These are phyloP conservation scores for Theobroma grandiflorum DNA, from an alignment of 441 rosid species.

Conservation along the genomic window DNA sequence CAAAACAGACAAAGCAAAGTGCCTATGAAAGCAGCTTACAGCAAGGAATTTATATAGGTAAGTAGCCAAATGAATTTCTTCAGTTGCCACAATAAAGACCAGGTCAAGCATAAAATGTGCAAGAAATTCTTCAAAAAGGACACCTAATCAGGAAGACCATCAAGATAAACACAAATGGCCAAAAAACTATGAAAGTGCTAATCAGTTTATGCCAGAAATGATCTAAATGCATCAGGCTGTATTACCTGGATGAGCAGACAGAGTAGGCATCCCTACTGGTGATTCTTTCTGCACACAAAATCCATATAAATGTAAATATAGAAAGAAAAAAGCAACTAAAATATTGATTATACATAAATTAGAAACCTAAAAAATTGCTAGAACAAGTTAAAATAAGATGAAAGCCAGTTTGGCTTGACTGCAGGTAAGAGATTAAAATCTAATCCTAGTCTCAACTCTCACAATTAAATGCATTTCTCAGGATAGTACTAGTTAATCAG, in stretches of 20 bases:
- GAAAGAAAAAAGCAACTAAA: neutral
- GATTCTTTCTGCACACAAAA: constrained; percentile 77
- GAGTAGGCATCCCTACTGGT: constrained; percentile 75
- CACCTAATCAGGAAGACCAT: neutral
- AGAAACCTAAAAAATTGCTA: neutral
- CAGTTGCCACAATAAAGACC: neutral
- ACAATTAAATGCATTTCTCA: neutral
- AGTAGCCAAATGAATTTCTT: neutral
- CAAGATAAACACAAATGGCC: neutral
- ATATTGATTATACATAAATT: neutral
- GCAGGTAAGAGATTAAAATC: constrained; percentile 11
- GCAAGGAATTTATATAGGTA: neutral
- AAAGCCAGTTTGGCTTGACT: neutral
- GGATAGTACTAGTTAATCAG: neutral
- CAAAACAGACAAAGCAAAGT: neutral
- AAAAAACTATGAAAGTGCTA: neutral
- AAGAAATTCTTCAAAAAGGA: neutral
- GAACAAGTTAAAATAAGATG: neutral
- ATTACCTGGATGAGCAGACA: constrained; percentile 98
- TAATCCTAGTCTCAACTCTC: neutral
- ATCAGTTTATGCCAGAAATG: neutral
- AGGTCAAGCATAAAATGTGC: neutral
- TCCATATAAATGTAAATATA: neutral
- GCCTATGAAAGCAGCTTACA: neutral
- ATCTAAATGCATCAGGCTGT: neutral